Conservation (phyloP, 129 eudicot species). For the Centella asiatica region DNA sequence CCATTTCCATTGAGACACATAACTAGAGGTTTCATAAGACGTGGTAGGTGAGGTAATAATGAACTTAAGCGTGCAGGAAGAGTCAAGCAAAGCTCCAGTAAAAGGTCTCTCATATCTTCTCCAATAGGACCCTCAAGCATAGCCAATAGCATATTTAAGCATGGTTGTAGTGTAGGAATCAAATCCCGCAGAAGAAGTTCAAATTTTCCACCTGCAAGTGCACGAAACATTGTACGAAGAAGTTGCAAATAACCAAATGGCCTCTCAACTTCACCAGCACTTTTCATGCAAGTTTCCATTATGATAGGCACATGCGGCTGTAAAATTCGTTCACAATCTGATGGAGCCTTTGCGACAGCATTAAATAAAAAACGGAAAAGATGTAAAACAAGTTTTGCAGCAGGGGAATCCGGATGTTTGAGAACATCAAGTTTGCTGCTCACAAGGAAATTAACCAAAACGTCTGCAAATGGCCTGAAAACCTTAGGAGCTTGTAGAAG, state of each 20-base stretch:
- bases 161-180: constrained; percentile 62
- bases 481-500: constrained; percentile 84
- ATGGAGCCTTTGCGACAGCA: constrained; percentile 89
- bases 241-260: constrained; percentile 93
- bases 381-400: constrained; percentile 89
- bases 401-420: constrained; percentile 90
- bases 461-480: constrained; percentile 90
- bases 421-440: constrained; percentile 98
- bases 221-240: constrained; percentile 89
- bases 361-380: constrained; percentile 75
- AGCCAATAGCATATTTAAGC: constrained; percentile 82
- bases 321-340: constrained; percentile 93
- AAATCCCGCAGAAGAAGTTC: constrained; percentile 80
- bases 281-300: constrained; percentile 94
- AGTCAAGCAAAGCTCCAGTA: constrained; percentile 83
- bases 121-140: constrained; percentile 98
- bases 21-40: constrained; percentile 95
- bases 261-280: constrained; percentile 81
- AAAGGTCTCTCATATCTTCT: constrained; percentile 85
- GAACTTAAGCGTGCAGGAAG: constrained; percentile 95
- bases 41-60: constrained; percentile 84
- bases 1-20: constrained; percentile 89
- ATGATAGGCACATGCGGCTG: constrained; percentile 94
- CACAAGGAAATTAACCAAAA: constrained; percentile 85
- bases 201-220: constrained; percentile 93